These are phyloP conservation scores for Pistacia atlantica DNA, from an alignment of 345 rosid species.

Conservation along the genomic window DNA sequence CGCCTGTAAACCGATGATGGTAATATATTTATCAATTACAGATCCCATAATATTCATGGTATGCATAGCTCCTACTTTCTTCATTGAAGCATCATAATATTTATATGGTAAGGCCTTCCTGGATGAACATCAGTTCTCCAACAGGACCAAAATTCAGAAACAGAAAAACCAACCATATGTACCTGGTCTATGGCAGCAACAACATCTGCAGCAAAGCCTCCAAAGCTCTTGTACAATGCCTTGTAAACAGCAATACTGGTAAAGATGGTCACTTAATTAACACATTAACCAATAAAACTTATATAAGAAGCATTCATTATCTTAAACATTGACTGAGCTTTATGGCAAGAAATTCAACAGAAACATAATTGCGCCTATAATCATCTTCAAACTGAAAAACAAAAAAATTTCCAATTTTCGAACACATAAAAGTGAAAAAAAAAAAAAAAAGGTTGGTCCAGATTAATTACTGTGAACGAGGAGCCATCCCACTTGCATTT, in stretches of 20 bases:
- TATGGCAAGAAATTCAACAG: not conserved
- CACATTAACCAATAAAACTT: not conserved
- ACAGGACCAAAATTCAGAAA: conserved; percentile 11
- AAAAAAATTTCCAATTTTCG: not conserved
- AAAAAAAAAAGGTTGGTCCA: not conserved
- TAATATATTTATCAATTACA: conserved; percentile 3
- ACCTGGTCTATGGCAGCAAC: conserved; percentile 99
- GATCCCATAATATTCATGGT: not conserved
- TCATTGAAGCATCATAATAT: not conserved
- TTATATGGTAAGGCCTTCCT: not conserved
- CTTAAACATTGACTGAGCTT: not conserved
- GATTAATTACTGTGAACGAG: conserved; percentile 80
- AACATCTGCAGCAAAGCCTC: conserved; percentile 98
- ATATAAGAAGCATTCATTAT: not conserved
- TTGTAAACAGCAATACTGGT: conserved; percentile 89
- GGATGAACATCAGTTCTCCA: not conserved
- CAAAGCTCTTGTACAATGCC: conserved; percentile 91
- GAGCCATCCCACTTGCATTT: conserved; percentile 98
- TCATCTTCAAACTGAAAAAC: not conserved
- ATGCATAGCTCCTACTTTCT: no score
- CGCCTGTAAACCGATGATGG: conserved; percentile 58
- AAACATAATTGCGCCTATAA: no score
- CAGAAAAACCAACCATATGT: conserved; percentile 20
- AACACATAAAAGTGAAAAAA: not conserved
- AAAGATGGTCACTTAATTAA: conserved; percentile 24